A percentile compares a stretch with the other conserved stretches of the same genome.
These are phyloP conservation scores for Trametes sanguinea DNA, from an alignment of 768 basidiomycete species.

Conservation along the genomic window DNA sequence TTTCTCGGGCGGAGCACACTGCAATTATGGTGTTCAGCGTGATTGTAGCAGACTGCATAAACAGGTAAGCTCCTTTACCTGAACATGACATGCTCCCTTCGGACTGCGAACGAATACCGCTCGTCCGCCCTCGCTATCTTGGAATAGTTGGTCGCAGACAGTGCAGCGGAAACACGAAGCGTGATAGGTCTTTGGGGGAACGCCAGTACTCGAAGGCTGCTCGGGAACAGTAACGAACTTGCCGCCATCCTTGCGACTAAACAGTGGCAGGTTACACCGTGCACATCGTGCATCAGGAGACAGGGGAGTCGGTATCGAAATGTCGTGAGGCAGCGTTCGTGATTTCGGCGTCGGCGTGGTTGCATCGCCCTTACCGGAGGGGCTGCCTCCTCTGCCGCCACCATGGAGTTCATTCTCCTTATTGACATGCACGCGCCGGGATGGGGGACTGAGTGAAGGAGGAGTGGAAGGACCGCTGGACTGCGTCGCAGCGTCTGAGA, in stretches of 20 bases:
- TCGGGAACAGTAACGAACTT: slow-evolving; percentile 74
- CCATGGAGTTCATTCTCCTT: slow-evolving; percentile 10
- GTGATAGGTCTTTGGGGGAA: slow-evolving; percentile 65
- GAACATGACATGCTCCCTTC: slow-evolving; percentile 68
- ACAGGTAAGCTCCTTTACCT: slow-evolving; percentile 39
- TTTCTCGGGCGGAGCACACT: slow-evolving; percentile 52
- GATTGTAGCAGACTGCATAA: background rate
- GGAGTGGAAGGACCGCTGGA: slow-evolving; percentile 60
- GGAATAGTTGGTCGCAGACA: slow-evolving; percentile 64
- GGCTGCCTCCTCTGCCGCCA: background rate
- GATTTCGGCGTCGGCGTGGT: slow-evolving; percentile 34
- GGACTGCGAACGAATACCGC: slow-evolving; percentile 71
- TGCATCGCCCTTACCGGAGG: slow-evolving; percentile 14
- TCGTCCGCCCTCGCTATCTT: slow-evolving; percentile 59
- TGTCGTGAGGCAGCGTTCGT: slow-evolving; percentile 20
- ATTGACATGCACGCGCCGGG: slow-evolving; percentile 12
- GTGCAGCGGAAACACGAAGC: slow-evolving; percentile 74
- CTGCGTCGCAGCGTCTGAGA: slow-evolving; percentile 58
- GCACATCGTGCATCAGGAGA: slow-evolving; percentile 53
- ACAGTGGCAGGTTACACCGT: slow-evolving; percentile 60
- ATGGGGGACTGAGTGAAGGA: slow-evolving; percentile 38
- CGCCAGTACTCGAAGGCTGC: slow-evolving; percentile 39
- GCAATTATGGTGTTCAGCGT: slow-evolving; percentile 3
- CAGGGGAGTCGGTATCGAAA: slow-evolving; percentile 36
- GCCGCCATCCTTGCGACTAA: slow-evolving; percentile 57